Percentiles rank a stretch among this genome's conserved stretches.
These are phyloP conservation scores for Talaromyces sp. DNA, from an alignment of 2,329 filamentous ascomycete species.

Conservation along the genomic window DNA sequence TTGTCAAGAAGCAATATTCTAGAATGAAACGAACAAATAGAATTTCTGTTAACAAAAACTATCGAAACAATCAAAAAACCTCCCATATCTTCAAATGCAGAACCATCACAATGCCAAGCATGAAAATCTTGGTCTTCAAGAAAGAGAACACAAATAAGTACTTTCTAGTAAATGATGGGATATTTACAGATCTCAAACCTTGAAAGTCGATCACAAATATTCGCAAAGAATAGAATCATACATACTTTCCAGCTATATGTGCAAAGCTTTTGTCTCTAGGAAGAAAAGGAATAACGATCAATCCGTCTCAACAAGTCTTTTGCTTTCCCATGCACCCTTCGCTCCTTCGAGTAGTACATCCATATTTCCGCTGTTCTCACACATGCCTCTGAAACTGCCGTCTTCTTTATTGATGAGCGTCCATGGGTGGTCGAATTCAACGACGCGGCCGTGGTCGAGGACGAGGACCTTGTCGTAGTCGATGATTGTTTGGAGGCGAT, in stretches of 20 bases:
- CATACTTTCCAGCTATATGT: not conserved
- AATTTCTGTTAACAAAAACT: not conserved
- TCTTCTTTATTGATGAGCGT: slow-evolving; percentile 69
- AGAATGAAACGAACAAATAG: not conserved
- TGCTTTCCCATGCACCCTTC: slow-evolving; percentile 47
- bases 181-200: not conserved
- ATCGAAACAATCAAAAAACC: not conserved
- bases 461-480: slow-evolving; percentile 98
- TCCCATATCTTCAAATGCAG: not conserved
- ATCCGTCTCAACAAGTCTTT: slow-evolving; percentile 31
- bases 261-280: not conserved
- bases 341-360: slow-evolving; percentile 56
- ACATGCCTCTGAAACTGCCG: slow-evolving; percentile 66
- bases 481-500: slow-evolving; percentile 91
- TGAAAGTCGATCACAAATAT: not conserved
- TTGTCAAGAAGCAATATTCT: not conserved
- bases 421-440: slow-evolving; percentile 89
- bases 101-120: not conserved
- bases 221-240: not conserved
- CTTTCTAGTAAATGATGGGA: not conserved
- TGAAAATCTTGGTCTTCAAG: not conserved
- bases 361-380: slow-evolving; percentile 64
- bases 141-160: not conserved
- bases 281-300: not conserved
- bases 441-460: slow-evolving; percentile 79